phyloP scores from a whole-genome alignment of 306 rosid genomes.

The Acacia melanoxylon region DNA sequence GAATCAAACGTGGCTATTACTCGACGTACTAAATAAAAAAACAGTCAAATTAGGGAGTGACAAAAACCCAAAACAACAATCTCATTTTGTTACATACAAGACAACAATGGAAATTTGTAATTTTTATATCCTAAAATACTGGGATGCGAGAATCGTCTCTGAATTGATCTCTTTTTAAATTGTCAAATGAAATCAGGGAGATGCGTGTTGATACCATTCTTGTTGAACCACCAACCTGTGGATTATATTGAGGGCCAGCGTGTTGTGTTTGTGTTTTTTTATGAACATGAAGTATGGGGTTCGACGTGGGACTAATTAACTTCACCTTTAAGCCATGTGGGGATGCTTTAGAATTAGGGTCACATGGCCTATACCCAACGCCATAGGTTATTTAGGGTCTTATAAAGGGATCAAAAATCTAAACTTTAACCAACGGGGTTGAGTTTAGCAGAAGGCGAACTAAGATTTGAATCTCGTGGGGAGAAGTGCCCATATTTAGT shows the following conservation, averaged over 20 bases:
- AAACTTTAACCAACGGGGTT: no score
- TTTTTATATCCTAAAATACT: neutral
- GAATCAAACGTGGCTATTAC: neutral
- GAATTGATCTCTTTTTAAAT: neutral
- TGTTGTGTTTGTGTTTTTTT: neutral
- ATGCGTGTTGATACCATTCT: conserved; percentile 14
- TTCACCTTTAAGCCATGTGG: neutral
- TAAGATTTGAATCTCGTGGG: no score
- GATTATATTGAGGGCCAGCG: neutral
- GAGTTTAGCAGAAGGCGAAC: no score
- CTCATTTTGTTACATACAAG: neutral
- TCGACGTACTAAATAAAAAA: neutral
- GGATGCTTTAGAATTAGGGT: neutral
- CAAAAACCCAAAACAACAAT: neutral
- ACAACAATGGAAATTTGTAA: neutral
- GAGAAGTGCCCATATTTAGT: no score
- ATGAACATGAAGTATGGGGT: neutral
- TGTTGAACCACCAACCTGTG: conserved; percentile 1
- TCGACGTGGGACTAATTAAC: neutral
- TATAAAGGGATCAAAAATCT: neutral
- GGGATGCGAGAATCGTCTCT: neutral
- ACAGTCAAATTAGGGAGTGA: neutral
- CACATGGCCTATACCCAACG: neutral
- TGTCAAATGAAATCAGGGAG: neutral
- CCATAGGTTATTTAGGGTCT: neutral